Base-by-base conservation (phyloP, 768 basidiomycete species). In the Mycena albidolilacea region DNA sequence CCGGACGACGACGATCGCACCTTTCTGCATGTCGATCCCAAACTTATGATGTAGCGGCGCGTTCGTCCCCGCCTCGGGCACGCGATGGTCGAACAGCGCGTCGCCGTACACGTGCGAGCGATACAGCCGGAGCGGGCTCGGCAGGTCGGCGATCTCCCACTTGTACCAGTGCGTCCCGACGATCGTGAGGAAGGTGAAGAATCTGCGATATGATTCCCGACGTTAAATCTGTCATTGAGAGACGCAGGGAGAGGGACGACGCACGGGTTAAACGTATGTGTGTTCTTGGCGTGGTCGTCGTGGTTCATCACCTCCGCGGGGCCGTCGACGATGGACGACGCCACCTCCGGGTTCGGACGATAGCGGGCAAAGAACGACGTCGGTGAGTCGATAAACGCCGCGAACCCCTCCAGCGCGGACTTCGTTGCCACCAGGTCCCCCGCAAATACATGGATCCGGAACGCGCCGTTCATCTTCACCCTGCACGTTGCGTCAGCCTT, bases 1-100 rank as follows among this genome's bases (percentile, higher is more conserved):
- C 62, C 81, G 63, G 30, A 81, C 77, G 19, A 81, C 78, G 17
- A 81, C 79, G 14, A 81, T 70, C 38, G 78, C 80, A 23, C 81
- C 80, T 55, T 79, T 75, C 30, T 70, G 52, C 69, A 64, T 52
- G 48, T 73, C 71, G 11, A 76, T 23, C 9, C 75, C 75, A 55
- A 67, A 76, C 65, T 76, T 76, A 37, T 37, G 57, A 44, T 76
- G 75, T 65, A 72, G 50, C 57, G 71, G 71, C 59, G 71, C 75
- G 23, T 62, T 61, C 50, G 71, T 69, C 59, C 57, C 52, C 52
- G 69, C 70, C 71, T 73, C 75, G 41, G 75, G 65, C 59, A 76
- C 75, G 15, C 64, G 68, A 21, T 59, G 68, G 69, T 76, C 75
- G 37, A 72, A 76, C 19, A 76, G 60, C 12, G 71, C 60, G 52